Evolutionary conservation across 768 basidiomycete species (phyloP).

Genomic region (Trametes coccinea): DNA sequence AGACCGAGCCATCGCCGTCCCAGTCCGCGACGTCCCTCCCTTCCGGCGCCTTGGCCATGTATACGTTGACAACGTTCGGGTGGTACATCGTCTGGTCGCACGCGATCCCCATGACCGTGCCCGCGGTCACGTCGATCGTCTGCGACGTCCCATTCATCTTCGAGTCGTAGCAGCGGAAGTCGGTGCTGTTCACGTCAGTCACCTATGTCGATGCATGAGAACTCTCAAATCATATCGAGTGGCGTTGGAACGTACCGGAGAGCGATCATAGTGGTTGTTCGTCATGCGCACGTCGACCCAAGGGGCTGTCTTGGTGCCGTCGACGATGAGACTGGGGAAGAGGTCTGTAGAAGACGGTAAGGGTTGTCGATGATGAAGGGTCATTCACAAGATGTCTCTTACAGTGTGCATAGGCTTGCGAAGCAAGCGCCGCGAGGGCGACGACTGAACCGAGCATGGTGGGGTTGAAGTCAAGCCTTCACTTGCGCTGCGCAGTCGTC

Average conservation of each 20-base stretch:
- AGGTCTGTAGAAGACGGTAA: constrained; percentile 24
- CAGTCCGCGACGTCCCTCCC: constrained; percentile 33
- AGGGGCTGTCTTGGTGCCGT: constrained; percentile 25
- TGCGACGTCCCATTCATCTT: constrained; percentile 27
- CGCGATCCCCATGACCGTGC: constrained; percentile 32
- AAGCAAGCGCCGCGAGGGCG: constrained; percentile 20
- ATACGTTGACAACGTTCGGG: constrained; percentile 32
- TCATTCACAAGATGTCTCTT: not conserved
- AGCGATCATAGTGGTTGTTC: constrained; percentile 31
- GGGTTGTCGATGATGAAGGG: not conserved
- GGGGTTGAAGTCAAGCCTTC: not conserved
- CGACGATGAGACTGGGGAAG: constrained; percentile 32
- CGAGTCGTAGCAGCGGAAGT: constrained; percentile 35
- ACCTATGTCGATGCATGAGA: constrained; percentile 21
- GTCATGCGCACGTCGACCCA: constrained; percentile 35
- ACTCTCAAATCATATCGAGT: not conserved
- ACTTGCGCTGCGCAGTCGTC: not conserved
- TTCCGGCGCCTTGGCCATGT: constrained; percentile 33
- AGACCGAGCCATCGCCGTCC: constrained; percentile 40
- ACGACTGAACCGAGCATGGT: constrained; percentile 9
- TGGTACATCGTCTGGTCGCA: constrained; percentile 30
- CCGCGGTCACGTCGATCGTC: constrained; percentile 31
- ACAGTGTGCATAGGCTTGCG: constrained; percentile 29
- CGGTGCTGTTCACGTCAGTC: constrained; percentile 30
- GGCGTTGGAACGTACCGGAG: constrained; percentile 26